These are phyloP conservation scores for Gryganskiella cystojenkinii DNA, from an alignment of 192 early-diverging fungal species.

Conservation along the genomic window DNA sequence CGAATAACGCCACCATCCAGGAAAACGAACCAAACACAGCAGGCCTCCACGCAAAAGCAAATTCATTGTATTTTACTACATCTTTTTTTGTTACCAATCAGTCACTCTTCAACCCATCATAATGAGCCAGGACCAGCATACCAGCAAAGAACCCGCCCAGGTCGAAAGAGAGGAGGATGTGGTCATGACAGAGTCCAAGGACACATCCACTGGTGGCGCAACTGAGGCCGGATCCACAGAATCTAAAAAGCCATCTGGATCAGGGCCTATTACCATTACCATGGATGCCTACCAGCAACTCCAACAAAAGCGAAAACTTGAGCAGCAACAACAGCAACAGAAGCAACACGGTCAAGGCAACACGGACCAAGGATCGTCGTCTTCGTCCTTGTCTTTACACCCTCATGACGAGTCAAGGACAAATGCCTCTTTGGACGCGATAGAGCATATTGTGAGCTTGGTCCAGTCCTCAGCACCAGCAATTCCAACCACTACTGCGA, in stretches of 20 bases:
- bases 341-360: neutral
- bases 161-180: too few species aligned
- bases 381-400: too few species aligned
- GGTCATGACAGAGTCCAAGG: too few species aligned
- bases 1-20: too few species aligned
- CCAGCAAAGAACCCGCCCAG: too few species aligned
- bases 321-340: conserved; percentile 21
- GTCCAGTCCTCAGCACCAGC: conserved; percentile 31
- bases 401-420: neutral
- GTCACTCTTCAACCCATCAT: too few species aligned
- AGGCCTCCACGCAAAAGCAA: too few species aligned
- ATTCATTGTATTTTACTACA: too few species aligned
- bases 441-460: conserved; percentile 38
- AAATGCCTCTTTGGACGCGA: conserved; percentile 5
- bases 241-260: conserved; percentile 28
- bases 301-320: conserved; percentile 41
- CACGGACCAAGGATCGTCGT: neutral
- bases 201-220: too few species aligned
- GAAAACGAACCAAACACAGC: too few species aligned
- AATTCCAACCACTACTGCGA: neutral
- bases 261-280: conserved; percentile 32
- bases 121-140: too few species aligned
- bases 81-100: too few species aligned
- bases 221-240: neutral
- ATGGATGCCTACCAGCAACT: conserved; percentile 45